A percentile compares a stretch with the other conserved stretches of the same genome.
Evolutionary conservation across 257 asterid species (phyloP).

Genomic region (Salvia splendens): DNA sequence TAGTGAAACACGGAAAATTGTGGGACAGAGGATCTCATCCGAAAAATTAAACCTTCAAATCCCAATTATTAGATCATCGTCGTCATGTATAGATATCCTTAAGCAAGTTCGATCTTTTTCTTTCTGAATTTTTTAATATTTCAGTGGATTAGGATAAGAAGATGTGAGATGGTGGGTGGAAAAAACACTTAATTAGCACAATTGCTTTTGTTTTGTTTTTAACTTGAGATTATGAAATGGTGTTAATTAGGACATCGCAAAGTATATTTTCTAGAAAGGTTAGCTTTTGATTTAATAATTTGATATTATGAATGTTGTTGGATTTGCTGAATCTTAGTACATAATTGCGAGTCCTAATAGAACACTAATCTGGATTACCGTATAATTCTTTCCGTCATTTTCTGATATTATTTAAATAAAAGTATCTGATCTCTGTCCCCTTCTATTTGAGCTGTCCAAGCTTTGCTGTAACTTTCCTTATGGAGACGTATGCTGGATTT

Average conservation of each 20-base stretch:
- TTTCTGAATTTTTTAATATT: background rate
- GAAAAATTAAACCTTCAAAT: too few species aligned
- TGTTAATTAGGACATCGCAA: constrained; percentile 34
- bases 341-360: constrained; percentile 35
- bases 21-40: too few species aligned
- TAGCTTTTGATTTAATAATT: constrained; percentile 15
- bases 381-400: constrained; percentile 22
- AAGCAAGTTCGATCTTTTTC: background rate
- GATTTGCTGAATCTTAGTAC: constrained; percentile 51
- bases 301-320: constrained; percentile 39
- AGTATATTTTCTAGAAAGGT: constrained; percentile 47
- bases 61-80: constrained; percentile 5
- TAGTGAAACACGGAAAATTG: too few species aligned
- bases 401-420: constrained; percentile 20
- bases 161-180: constrained; percentile 29
- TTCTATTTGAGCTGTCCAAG: constrained; percentile 25
- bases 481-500: constrained; percentile 18
- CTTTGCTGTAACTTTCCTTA: constrained; percentile 6
- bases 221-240: constrained; percentile 34
- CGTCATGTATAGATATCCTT: background rate
- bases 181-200: constrained; percentile 20
- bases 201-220: constrained; percentile 39
- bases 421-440: constrained; percentile 48
- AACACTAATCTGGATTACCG: constrained; percentile 32
- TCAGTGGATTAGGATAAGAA: constrained; percentile 51